Evolutionary conservation across 495 filamentous ascomycete species (phyloP), one percentile per base, ranked within the genome.

Genomic region (Penicillium herquei): DNA sequence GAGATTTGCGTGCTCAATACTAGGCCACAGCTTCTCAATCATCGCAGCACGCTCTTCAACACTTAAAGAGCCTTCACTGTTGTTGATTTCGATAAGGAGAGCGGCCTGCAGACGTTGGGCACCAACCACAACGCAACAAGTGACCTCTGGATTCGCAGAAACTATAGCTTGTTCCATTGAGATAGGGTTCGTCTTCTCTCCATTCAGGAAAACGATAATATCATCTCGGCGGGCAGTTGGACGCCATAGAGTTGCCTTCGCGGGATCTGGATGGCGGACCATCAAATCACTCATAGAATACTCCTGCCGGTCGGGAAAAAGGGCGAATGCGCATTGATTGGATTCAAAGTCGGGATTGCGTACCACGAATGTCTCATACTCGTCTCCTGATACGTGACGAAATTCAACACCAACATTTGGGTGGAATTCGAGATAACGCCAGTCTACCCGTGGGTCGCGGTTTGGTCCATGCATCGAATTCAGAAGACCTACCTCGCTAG

Each of bases 341-440:
- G 8, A 10, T 37, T 37, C 34, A 2, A 2, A 3, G 9, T 2
- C 6, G 9, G 34, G 12, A 13, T 7, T 37, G 1, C 34, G 34
- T 2, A 37, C 34, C 34, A 37, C 2, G 2, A 13, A 1, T 37
- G 12, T 9, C 34, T 37, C 34, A 13, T 37, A 37, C 1, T 37
- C 60, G 2, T 71, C 69, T 1, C 74, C 69, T 0, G 70, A 65
- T 9, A 56, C 69, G 12, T 69, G 65, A 10, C 63, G 63, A 26
- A 71, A 65, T 16, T 76, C 70, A 58, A 74, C 73, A 11, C 81
- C 77, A 35, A 71, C 31, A 0, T 77, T 41, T 0, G 77, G 76
- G 61, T 83, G 61, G 55, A 80, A 67, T 35, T 81, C 61, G 40
- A 82, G 61, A 39, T 76, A 84, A 46, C 75, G 68, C 83, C 84